phyloP scores from a whole-genome alignment of 305 asterid species.

The Fraxinus velutina region DNA sequence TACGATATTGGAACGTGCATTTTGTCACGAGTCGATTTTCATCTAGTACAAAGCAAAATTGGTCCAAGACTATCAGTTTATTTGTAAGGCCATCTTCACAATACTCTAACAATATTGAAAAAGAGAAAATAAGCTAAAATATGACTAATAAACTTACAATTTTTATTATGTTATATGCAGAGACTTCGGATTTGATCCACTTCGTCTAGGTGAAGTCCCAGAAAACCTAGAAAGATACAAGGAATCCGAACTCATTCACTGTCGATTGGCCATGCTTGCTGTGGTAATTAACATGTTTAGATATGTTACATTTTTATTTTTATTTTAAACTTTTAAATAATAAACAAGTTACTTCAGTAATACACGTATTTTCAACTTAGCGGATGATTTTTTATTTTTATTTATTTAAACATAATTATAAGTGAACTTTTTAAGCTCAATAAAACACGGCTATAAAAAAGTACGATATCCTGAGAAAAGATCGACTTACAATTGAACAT shows the following conservation, averaged over 20 bases:
- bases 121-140: not conserved
- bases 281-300: conserved; percentile 38
- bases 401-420: too few species aligned
- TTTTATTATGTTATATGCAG: conserved; percentile 27
- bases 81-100: not conserved
- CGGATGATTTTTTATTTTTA: too few species aligned
- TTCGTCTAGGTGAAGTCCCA: conserved; percentile 79
- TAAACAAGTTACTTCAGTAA: too few species aligned
- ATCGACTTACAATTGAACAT: not conserved
- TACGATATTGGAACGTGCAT: not conserved
- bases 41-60: not conserved
- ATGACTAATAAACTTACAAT: not conserved
- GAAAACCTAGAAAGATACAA: conserved; percentile 77
- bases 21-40: not conserved
- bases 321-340: too few species aligned
- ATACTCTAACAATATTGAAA: too few species aligned
- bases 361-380: too few species aligned
- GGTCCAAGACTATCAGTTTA: not conserved
- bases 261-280: conserved; percentile 97
- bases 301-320: too few species aligned
- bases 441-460: too few species aligned
- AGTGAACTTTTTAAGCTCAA: too few species aligned
- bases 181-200: conserved; percentile 93
- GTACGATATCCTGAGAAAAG: not conserved
- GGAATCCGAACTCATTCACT: conserved; percentile 84